These are phyloP conservation scores for Suillus fuscotomentosus DNA, from an alignment of 768 basidiomycete species.

Conservation along the genomic window DNA sequence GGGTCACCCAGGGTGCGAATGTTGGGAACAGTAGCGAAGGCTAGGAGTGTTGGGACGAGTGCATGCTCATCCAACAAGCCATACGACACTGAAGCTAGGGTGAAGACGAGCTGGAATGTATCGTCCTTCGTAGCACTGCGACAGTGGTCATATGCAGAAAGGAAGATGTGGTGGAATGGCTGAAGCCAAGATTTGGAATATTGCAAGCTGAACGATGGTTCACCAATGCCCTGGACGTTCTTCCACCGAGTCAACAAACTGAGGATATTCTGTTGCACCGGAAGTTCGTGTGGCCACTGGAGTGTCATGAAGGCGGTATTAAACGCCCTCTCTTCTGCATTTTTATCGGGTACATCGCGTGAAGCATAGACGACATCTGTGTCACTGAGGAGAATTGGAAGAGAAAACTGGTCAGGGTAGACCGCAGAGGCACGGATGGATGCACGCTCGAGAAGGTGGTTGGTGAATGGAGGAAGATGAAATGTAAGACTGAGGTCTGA, in stretches of 20 bases:
- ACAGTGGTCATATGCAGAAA: not conserved
- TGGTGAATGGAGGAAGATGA: not conserved
- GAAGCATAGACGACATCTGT: not conserved
- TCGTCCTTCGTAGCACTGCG: not conserved
- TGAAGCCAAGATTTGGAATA: not conserved
- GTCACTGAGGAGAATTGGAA: not conserved
- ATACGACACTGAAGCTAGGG: not conserved
- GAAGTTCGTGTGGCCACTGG: not conserved
- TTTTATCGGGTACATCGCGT: not conserved
- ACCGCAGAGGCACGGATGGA: slow-evolving; percentile 5
- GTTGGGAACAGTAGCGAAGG: not conserved
- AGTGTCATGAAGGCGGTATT: not conserved
- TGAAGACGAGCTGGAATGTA: not conserved
- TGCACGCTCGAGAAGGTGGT: not conserved
- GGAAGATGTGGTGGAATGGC: not conserved
- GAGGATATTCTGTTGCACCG: not conserved
- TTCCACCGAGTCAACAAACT: not conserved
- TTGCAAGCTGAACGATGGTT: not conserved
- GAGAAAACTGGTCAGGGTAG: not conserved
- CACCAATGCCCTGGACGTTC: not conserved
- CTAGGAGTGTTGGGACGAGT: not conserved
- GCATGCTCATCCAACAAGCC: not conserved
- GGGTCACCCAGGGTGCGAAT: not conserved
- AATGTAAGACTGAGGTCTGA: not conserved
- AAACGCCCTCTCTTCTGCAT: not conserved